A percentile compares a stretch with the other conserved stretches of the same genome.
Evolutionary conservation across 257 asterid species (phyloP).

Genomic region (Fraxinus anomala): DNA sequence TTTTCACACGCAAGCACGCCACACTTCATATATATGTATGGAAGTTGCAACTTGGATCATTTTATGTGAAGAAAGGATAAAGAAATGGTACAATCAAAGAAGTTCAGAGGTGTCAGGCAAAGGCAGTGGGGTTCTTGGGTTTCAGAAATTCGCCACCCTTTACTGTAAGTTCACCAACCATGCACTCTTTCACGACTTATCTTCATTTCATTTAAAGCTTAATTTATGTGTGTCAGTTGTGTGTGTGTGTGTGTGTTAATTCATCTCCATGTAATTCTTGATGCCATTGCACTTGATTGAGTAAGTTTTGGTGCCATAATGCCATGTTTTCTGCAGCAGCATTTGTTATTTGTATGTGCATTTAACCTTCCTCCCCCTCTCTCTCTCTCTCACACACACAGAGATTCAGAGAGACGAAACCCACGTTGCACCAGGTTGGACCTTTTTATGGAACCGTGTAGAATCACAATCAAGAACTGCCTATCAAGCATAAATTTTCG

Average conservation of each 20-base stretch:
- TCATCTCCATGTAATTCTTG: background rate
- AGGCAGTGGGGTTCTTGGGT: constrained; percentile 96
- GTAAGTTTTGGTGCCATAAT: background rate
- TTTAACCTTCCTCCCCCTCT: too few species aligned
- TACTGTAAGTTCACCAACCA: constrained; percentile 42
- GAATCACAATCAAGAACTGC: too few species aligned
- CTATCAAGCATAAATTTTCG: too few species aligned
- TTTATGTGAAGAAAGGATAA: background rate
- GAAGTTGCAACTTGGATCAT: background rate
- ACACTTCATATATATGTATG: background rate
- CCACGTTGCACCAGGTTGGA: too few species aligned
- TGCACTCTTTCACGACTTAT: background rate
- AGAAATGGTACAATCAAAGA: constrained; percentile 61
- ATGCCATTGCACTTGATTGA: background rate
- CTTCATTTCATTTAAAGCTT: background rate
- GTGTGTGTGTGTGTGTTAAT: too few species aligned
- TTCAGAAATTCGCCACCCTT: constrained; percentile 80
- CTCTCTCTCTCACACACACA: too few species aligned
- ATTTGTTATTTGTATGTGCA: too few species aligned
- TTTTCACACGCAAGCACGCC: background rate
- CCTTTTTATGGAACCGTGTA: too few species aligned
- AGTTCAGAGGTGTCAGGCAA: constrained; percentile 88
- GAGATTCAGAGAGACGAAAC: too few species aligned
- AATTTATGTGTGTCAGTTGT: background rate
- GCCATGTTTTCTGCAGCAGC: background rate